A percentile compares a stretch with the other conserved stretches of the same genome.
Evolutionary conservation across 352 stramenopile genomes (phyloP).

Genomic region (Globisporangium spiculum): DNA sequence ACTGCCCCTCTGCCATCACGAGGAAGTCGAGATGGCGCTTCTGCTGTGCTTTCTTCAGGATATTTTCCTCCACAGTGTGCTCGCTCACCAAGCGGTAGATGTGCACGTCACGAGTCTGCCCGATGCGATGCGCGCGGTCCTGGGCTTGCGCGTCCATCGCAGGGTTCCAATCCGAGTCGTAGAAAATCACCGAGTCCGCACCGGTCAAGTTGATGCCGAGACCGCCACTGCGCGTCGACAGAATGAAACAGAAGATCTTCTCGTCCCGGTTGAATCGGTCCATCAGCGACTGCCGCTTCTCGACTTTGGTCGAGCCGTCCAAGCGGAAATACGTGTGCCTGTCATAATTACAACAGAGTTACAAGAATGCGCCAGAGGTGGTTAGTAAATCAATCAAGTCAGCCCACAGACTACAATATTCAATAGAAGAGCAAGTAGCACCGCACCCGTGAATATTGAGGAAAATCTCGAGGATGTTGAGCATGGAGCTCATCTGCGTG

Average conservation of each 20-base stretch:
- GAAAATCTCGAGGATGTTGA: constrained; percentile 99
- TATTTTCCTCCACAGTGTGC: constrained; percentile 99
- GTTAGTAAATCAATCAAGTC: background rate
- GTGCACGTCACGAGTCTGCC: constrained; percentile 97
- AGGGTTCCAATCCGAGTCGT: constrained; percentile 94
- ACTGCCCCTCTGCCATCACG: constrained; percentile 78
- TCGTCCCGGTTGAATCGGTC: constrained; percentile 98
- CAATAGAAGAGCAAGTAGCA: background rate
- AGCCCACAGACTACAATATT: background rate
- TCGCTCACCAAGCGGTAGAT: constrained; percentile 98
- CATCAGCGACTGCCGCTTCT: constrained; percentile 96
- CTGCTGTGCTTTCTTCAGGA: constrained; percentile 97
- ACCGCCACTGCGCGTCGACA: constrained; percentile 96
- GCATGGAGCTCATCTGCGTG: constrained; percentile 99
- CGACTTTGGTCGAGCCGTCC: constrained; percentile 95
- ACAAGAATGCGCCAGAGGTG: background rate
- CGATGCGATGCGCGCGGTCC: constrained; percentile 97
- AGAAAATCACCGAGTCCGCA: constrained; percentile 93
- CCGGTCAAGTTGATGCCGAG: constrained; percentile 99
- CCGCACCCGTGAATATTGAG: constrained; percentile 93
- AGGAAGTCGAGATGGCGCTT: constrained; percentile 97
- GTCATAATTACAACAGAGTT: background rate
- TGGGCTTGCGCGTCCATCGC: constrained; percentile 94
- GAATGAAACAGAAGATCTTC: constrained; percentile 98
- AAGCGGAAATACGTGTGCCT: constrained; percentile 96